Conservation (phyloP, 345 rosid genomes). For the Arabis hirsuta region DNA sequence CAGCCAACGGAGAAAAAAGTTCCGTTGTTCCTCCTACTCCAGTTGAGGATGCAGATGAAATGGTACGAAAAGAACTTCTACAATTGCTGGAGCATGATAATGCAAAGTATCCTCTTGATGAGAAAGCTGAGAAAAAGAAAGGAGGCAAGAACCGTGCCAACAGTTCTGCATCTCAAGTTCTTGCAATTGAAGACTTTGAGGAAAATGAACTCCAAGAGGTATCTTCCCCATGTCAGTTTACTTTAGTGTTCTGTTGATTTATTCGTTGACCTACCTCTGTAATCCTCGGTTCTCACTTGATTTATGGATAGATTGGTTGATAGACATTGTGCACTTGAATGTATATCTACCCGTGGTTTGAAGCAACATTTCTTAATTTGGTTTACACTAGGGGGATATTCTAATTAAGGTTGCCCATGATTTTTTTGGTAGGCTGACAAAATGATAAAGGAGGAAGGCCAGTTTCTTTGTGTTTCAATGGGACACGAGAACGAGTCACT, state of each 20-base stretch:
- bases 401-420: constrained; percentile 9
- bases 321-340: constrained; percentile 1
- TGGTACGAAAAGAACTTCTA: constrained; percentile 80
- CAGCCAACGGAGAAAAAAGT: constrained; percentile 87
- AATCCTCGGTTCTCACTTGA: constrained; percentile 9
- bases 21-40: constrained; percentile 89
- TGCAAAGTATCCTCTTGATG: constrained; percentile 98
- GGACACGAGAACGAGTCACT: constrained; percentile 86
- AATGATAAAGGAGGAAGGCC: constrained; percentile 74
- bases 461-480: constrained; percentile 77
- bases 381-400: neutral
- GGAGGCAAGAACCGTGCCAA: constrained; percentile 66
- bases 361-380: constrained; percentile 18
- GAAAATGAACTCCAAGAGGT: constrained; percentile 85
- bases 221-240: constrained; percentile 1
- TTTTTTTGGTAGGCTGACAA: constrained; percentile 63
- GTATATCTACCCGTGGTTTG: constrained; percentile 15
- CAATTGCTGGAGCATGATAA: constrained; percentile 85
- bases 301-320: constrained; percentile 9
- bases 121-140: constrained; percentile 80
- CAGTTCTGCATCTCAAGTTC: constrained; percentile 55
- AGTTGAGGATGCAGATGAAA: constrained; percentile 90
- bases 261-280: neutral
- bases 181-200: constrained; percentile 78
- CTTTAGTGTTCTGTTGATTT: constrained; percentile 21